Evolutionary conservation across 2,329 filamentous ascomycete species (phyloP).

Genomic region (Didymella arachidicola): DNA sequence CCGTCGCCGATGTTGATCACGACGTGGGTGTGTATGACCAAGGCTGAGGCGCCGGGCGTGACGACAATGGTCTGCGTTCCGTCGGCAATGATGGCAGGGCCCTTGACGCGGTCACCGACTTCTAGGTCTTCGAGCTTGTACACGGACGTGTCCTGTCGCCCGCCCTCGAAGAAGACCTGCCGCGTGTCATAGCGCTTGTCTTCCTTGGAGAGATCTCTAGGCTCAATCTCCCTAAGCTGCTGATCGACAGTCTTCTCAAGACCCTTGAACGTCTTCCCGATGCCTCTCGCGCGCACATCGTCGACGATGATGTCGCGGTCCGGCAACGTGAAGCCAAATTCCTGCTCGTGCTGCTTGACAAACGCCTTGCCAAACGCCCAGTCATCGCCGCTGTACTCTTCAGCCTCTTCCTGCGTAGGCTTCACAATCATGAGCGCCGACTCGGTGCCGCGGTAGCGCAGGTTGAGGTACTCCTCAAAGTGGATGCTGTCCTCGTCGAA

Average conservation of each 20-base stretch:
- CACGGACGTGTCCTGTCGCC: constrained; percentile 77
- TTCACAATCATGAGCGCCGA: constrained; percentile 89
- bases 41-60: constrained; percentile 76
- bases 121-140: constrained; percentile 80
- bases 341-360: constrained; percentile 84
- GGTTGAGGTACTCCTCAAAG: constrained; percentile 93
- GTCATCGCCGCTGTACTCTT: constrained; percentile 68
- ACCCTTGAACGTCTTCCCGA: constrained; percentile 85
- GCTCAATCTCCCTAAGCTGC: constrained; percentile 75
- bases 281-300: constrained; percentile 85
- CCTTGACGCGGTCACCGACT: constrained; percentile 75
- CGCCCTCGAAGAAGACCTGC: constrained; percentile 84
- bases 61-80: constrained; percentile 92
- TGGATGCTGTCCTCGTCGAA: constrained; percentile 77
- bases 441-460: constrained; percentile 90
- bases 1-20: constrained; percentile 80
- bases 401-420: constrained; percentile 68
- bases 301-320: constrained; percentile 90
- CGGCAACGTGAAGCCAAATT: constrained; percentile 88
- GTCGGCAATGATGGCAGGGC: constrained; percentile 86
- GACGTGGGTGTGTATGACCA: constrained; percentile 85
- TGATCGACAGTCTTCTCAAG: constrained; percentile 83
- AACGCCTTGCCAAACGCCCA: constrained; percentile 90
- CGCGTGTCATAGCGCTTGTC: constrained; percentile 71
- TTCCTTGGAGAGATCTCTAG: constrained; percentile 63